Evolutionary conservation across 1,284 basidiomycete species (phyloP).

Genomic region (Ceratobasidium papillatum): DNA sequence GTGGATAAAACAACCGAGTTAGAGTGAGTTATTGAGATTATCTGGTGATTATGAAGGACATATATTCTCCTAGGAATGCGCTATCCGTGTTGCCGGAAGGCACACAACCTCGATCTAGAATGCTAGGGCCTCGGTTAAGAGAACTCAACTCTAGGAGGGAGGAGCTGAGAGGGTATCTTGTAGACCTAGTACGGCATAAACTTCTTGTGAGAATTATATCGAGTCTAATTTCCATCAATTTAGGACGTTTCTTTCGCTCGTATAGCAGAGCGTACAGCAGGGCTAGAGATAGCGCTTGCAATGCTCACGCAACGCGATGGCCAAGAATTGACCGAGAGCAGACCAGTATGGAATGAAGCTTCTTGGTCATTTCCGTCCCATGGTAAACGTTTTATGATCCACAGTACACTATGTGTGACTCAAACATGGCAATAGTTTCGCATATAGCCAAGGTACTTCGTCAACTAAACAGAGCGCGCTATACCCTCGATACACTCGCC

Average conservation of each 20-base stretch:
- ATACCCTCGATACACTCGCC: not conserved
- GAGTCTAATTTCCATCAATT: not conserved
- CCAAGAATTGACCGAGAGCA: not conserved
- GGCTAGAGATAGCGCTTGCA: conserved; percentile 9
- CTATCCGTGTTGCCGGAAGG: conserved; percentile 10
- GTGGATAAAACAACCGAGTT: conserved; percentile 32
- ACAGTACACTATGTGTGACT: not conserved
- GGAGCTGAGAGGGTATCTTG: conserved; percentile 2
- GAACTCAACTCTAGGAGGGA: conserved; percentile 16
- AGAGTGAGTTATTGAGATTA: not conserved
- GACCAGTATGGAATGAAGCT: conserved; percentile 14
- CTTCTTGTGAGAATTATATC: not conserved
- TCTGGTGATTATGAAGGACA: not conserved
- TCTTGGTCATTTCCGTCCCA: conserved; percentile 19
- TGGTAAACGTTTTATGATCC: not conserved
- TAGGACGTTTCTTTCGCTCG: conserved; percentile 13
- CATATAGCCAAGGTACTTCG: not conserved
- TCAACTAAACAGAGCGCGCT: conserved; percentile 9
- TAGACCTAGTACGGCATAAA: not conserved
- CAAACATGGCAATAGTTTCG: not conserved
- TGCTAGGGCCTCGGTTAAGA: conserved; percentile 13
- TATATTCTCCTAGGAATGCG: conserved; percentile 7
- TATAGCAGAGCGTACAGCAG: not conserved
- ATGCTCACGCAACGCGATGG: conserved; percentile 9
- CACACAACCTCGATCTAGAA: conserved; percentile 8